Conservation (phyloP, 1,284 basidiomycete genomes). For the Puccinia brachypodii region DNA sequence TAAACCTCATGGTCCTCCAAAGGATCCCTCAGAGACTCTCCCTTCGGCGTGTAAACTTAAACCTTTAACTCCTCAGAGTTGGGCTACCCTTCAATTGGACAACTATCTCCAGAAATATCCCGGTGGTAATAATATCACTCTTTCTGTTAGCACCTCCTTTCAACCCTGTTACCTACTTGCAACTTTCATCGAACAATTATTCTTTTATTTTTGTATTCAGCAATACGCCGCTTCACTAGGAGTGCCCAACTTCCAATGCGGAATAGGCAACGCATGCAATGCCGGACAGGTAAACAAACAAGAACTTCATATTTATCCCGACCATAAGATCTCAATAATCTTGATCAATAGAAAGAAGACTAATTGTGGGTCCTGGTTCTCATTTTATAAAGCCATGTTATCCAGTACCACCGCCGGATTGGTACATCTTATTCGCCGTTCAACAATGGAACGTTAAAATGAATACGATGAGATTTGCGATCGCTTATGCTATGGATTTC, state of each 20-base stretch:
- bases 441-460: slow-evolving; percentile 48
- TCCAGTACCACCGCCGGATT: slow-evolving; percentile 37
- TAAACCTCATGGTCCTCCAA: slow-evolving; percentile 7
- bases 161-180: too few species aligned
- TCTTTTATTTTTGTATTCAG: slow-evolving; percentile 12
- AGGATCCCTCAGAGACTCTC: slow-evolving; percentile 27
- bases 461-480: slow-evolving; percentile 38
- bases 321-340: background rate
- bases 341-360: background rate
- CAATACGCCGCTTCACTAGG: slow-evolving; percentile 34
- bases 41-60: slow-evolving; percentile 18
- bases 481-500: slow-evolving; percentile 24
- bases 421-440: slow-evolving; percentile 48
- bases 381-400: slow-evolving; percentile 38
- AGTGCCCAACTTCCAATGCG: slow-evolving; percentile 39
- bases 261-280: slow-evolving; percentile 38
- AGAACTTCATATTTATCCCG: background rate
- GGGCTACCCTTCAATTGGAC: slow-evolving; percentile 35
- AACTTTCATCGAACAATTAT: background rate
- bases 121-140: slow-evolving; percentile 23
- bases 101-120: slow-evolving; percentile 40
- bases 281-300: slow-evolving; percentile 30
- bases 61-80: slow-evolving; percentile 32
- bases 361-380: background rate
- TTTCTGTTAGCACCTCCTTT: slow-evolving; percentile 41